Conservation (phyloP, 164 flowering plant genomes). For the Platanus orientalis region DNA sequence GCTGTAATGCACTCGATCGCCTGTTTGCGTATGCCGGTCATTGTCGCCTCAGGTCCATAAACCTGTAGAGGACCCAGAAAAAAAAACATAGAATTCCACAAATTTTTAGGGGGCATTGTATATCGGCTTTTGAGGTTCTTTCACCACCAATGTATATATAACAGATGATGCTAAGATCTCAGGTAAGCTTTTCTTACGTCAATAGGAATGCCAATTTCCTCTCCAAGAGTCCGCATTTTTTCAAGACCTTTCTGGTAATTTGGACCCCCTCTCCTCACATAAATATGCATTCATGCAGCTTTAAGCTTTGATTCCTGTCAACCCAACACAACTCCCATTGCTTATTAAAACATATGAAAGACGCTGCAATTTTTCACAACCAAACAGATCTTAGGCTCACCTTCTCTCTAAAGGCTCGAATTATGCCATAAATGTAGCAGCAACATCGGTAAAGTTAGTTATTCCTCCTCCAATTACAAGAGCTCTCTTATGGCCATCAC, state of each 20-base stretch:
- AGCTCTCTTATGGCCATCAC: constrained; percentile 75
- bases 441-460: constrained; percentile 85
- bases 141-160: no score
- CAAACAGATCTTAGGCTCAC: constrained; percentile 27
- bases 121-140: no score
- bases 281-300: constrained; percentile 67
- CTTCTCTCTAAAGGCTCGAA: constrained; percentile 78
- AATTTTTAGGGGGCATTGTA: no score
- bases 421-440: constrained; percentile 82
- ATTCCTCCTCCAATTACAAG: constrained; percentile 87
- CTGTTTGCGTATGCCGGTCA: constrained; percentile 81
- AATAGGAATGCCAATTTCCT: constrained; percentile 73
- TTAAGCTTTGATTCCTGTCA: constrained; percentile 73
- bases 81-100: background rate
- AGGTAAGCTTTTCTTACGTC: constrained; percentile 48
- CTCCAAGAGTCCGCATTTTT: constrained; percentile 66
- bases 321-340: background rate
- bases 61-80: constrained; percentile 31
- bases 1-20: constrained; percentile 64
- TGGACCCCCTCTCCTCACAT: constrained; percentile 88
- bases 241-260: constrained; percentile 87
- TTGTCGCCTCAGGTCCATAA: constrained; percentile 74
- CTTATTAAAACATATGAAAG: background rate
- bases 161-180: no score
- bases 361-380: background rate